Conservation (phyloP, 176 grass and related monocot genomes). For the Rhynchospora breviuscula region DNA sequence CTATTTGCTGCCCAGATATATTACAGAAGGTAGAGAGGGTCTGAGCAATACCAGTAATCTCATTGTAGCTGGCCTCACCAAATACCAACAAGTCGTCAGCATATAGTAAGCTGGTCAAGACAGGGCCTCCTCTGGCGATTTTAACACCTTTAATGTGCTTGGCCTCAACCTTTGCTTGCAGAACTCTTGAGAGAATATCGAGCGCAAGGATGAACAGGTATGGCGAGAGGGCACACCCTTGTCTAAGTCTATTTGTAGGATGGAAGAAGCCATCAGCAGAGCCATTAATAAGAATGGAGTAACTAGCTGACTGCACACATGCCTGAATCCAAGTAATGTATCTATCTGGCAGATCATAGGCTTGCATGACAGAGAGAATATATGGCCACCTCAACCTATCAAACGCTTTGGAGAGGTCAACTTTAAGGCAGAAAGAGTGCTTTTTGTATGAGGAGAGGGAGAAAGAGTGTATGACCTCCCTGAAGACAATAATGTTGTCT, state of each 20-base stretch:
- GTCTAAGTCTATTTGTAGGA: neutral
- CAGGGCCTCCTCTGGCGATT: too few relatives aligned
- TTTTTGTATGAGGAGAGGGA: neutral
- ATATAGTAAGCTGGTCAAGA: too few relatives aligned
- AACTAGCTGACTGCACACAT: neutral
- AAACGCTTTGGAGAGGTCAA: neutral
- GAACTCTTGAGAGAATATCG: neutral
- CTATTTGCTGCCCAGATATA: too few relatives aligned
- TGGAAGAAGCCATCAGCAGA: neutral
- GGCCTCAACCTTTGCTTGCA: too few relatives aligned
- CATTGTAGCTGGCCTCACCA: neutral
- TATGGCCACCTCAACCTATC: neutral
- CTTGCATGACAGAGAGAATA: neutral
- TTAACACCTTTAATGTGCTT: neutral
- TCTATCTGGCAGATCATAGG: neutral
- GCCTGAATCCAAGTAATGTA: neutral
- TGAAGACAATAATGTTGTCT: neutral
- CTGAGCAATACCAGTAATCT: neutral
- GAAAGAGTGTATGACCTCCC: neutral
- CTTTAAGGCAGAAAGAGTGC: neutral
- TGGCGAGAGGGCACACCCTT: neutral
- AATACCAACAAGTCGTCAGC: neutral
- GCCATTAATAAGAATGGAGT: neutral
- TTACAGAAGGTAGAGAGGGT: neutral
- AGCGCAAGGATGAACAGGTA: neutral